A percentile compares a stretch with the other conserved stretches of the same genome.
These are phyloP conservation scores for Aspergillus brasiliensis DNA, from an alignment of 2,329 filamentous ascomycete genomes.

Conservation along the genomic window DNA sequence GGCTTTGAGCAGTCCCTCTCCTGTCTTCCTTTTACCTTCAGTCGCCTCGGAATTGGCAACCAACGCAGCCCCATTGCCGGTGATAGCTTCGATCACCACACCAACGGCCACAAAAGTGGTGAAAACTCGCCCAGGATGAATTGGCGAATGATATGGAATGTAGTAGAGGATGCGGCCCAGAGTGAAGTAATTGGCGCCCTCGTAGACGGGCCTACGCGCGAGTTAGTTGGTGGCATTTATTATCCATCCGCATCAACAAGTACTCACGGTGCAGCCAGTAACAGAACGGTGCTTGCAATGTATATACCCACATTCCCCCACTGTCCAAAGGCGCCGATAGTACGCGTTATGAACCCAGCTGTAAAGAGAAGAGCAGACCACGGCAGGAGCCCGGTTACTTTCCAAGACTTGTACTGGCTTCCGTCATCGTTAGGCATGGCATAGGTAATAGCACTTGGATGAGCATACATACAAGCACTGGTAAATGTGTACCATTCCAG, in stretches of 20 bases:
- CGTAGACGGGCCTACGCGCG: constrained; percentile 40
- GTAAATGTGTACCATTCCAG: constrained; percentile 40
- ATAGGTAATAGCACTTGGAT: neutral
- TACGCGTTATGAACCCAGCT: constrained; percentile 40
- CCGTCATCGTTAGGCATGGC: constrained; percentile 7
- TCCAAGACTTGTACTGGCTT: constrained; percentile 45
- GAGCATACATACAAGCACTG: constrained; percentile 36
- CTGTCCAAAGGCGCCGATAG: constrained; percentile 39
- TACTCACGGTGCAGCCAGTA: constrained; percentile 44
- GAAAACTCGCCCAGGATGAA: constrained; percentile 61
- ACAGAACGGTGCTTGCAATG: constrained; percentile 42
- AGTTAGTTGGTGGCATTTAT: neutral
- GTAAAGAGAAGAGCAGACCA: constrained; percentile 46
- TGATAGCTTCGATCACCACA: constrained; percentile 50
- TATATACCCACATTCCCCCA: constrained; percentile 40
- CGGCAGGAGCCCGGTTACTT: constrained; percentile 44
- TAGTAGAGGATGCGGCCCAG: constrained; percentile 55
- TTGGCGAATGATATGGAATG: constrained; percentile 50
- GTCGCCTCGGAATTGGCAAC: constrained; percentile 45
- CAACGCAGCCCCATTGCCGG: constrained; percentile 54
- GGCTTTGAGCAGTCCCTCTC: constrained; percentile 51
- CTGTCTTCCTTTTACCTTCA: constrained; percentile 41
- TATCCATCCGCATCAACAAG: neutral
- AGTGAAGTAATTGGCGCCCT: constrained; percentile 54
- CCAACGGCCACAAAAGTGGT: constrained; percentile 61